Evolutionary conservation across 2,329 filamentous ascomycete species (phyloP), one percentile per base, ranked within the genome.

Genomic region (Arthrobotrys pseudoclavata): DNA sequence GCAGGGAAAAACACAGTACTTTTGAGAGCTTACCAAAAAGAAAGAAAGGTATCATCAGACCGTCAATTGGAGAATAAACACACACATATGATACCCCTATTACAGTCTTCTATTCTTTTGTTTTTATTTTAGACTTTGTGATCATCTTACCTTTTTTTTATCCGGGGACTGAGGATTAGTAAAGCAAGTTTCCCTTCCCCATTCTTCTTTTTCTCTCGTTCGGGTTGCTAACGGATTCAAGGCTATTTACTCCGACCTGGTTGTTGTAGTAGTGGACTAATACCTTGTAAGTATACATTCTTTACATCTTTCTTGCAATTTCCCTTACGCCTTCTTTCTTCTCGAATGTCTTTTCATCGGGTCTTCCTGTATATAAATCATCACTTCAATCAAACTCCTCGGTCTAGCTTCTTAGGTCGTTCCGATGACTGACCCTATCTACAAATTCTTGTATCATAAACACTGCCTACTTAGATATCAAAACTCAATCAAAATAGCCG

Each of bases 221-320:
- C 37, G 10, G 18, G 5, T 40, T 22, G 4, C 55, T 60, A 26
- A 60, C 26, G 3, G 1, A 1, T 42, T 3, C 34, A 42, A 60
- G 55, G 20, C 31, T 34, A 60, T 60, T 9, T 42, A 42, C 55
- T 60, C 10, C 3, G 10, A 10, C 55, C 12, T 12, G 20, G 7
- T 42, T 15, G 55, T n/a, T 9, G 20, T 34, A 60, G 20, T 42
- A 26, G 34, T 42, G 55, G 55, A 42, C 34, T 60, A 40, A 60
- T 42, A 40, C 26, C 55, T 42, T 34, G 55, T 60, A 60, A 60
- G 55, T 60, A 60, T 37, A 37, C 26, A 6, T 34, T 34, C 18
- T 13, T 12, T 18, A 15, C 20, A 26, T 9, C 18, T 47, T 1
- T 9, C 42, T n/a, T 22, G 6, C 42, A 34, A 4, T 22, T 47